These are phyloP conservation scores for Ophiostoma fasciatum DNA, from an alignment of 2,329 filamentous ascomycete genomes.

Conservation along the genomic window DNA sequence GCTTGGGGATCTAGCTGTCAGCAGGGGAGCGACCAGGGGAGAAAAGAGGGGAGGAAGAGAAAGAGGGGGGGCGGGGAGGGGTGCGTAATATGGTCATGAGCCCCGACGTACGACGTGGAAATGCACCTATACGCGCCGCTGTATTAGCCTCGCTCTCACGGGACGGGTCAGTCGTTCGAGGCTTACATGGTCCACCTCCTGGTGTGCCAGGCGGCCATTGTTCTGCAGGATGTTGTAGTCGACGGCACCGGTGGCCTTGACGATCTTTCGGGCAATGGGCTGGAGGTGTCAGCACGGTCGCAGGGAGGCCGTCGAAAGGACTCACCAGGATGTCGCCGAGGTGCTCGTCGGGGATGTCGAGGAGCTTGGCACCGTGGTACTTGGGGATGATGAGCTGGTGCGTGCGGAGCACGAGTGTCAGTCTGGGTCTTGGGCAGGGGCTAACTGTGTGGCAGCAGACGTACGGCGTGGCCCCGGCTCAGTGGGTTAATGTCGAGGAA, in stretches of 20 bases:
- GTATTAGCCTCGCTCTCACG: too few species aligned
- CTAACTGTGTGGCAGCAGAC: too few species aligned
- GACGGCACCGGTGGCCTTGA: constrained; percentile 54
- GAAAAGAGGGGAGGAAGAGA: too few species aligned
- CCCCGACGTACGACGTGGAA: constrained; percentile 75
- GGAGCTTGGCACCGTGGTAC: constrained; percentile 78
- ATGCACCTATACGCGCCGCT: constrained; percentile 52
- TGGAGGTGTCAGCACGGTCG: constrained; percentile 15
- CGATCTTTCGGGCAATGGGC: constrained; percentile 79
- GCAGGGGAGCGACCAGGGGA: too few species aligned
- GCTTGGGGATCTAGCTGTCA: constrained; percentile 99
- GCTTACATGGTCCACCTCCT: constrained; percentile 81
- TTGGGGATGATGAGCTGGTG: constrained; percentile 87
- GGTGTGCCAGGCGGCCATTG: constrained; percentile 83
- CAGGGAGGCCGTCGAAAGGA: not conserved
- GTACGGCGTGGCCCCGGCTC: constrained; percentile 75
- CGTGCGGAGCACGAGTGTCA: too few species aligned
- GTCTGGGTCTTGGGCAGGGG: too few species aligned
- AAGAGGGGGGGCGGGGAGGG: constrained; percentile 3
- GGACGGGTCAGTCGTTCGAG: too few species aligned
- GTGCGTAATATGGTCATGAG: too few species aligned
- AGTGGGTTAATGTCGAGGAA: constrained; percentile 94
- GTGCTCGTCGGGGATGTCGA: constrained; percentile 83
- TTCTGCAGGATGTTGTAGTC: constrained; percentile 96
- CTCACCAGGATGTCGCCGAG: constrained; percentile 66